Percentiles rank a stretch among this genome's conserved stretches.
Conservation (phyloP, 495 filamentous ascomycete genomes). For the Neurospora sp. region DNA sequence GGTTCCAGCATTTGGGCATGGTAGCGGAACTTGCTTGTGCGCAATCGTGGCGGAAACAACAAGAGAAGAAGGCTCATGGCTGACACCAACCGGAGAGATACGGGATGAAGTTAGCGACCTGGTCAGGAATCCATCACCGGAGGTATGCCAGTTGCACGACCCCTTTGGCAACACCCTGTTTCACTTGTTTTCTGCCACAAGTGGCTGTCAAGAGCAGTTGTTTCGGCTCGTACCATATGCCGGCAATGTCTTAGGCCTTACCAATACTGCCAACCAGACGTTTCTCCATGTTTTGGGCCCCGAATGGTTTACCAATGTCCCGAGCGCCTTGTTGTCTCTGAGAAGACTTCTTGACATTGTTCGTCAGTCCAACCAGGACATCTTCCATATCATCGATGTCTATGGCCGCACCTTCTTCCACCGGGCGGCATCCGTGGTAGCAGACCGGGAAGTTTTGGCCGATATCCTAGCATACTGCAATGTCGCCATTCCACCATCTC, state of each 20-base stretch:
- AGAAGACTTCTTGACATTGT: conserved; percentile 21
- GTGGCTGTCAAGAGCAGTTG: conserved; percentile 20
- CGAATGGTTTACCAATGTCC: conserved; percentile 25
- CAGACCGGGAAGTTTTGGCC: conserved; percentile 4
- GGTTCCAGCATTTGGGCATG: conserved; percentile 25
- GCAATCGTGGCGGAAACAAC: conserved; percentile 21
- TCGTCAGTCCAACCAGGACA: conserved; percentile 13
- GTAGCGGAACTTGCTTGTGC: conserved; percentile 30
- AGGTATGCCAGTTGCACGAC: conserved; percentile 17
- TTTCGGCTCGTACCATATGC: conserved; percentile 16
- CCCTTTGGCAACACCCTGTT: conserved; percentile 36
- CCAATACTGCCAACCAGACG: conserved; percentile 36
- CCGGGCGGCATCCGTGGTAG: conserved; percentile 18
- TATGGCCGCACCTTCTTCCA: conserved; percentile 39
- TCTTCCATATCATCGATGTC: conserved; percentile 29
- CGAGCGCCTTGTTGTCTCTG: conserved; percentile 6
- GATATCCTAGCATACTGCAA: conserved; percentile 8
- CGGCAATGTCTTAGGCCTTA: conserved; percentile 4
- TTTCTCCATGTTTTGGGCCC: conserved; percentile 37
- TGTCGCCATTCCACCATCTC: conserved; percentile 1
- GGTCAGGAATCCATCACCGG: conserved; percentile 12
- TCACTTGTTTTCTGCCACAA: conserved; percentile 29
- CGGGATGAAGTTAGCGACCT: conserved; percentile 7
- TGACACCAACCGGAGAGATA: conserved; percentile 13
- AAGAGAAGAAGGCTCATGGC: conserved; percentile 10